Evolutionary conservation across 2,329 filamentous ascomycete genomes (phyloP).

Genomic region (Thielaviopsis euricoi): DNA sequence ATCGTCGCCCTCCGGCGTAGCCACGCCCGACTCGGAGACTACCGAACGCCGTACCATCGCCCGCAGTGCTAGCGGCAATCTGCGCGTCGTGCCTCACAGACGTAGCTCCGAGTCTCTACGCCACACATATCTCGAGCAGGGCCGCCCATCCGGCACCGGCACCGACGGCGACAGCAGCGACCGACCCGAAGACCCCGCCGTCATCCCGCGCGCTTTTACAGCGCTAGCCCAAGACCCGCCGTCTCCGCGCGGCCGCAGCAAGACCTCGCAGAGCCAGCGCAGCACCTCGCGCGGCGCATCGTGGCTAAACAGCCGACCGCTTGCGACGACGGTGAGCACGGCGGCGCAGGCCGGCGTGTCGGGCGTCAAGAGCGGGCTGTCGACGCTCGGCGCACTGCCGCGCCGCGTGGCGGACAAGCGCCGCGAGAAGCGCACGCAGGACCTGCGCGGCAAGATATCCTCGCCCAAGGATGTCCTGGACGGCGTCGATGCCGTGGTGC

Average conservation of each 20-base stretch:
- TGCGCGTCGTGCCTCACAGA: slow-evolving; percentile 39
- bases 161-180: neutral
- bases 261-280: slow-evolving; percentile 7
- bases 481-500: slow-evolving; percentile 40
- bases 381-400: slow-evolving; percentile 30
- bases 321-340: slow-evolving; percentile 1
- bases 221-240: neutral
- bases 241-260: slow-evolving; percentile 12
- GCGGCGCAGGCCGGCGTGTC: slow-evolving; percentile 7
- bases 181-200: neutral
- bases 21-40: slow-evolving; percentile 19
- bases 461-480: slow-evolving; percentile 40
- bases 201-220: neutral
- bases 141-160: slow-evolving; percentile 14
- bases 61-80: slow-evolving; percentile 41
- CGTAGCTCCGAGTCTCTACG: slow-evolving; percentile 29
- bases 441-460: slow-evolving; percentile 43
- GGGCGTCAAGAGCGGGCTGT: slow-evolving; percentile 8
- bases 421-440: slow-evolving; percentile 40
- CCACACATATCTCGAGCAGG: slow-evolving; percentile 17
- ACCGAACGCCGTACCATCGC: slow-evolving; percentile 41
- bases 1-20: slow-evolving; percentile 14
- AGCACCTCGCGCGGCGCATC: slow-evolving; percentile 1
- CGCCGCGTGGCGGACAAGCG: slow-evolving; percentile 40
- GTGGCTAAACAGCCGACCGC: slow-evolving; percentile 2